A percentile compares a stretch with the other conserved stretches of the same genome.
Evolutionary conservation across 331 rosid genomes (phyloP).

Genomic region (Prunus yedoensis): DNA sequence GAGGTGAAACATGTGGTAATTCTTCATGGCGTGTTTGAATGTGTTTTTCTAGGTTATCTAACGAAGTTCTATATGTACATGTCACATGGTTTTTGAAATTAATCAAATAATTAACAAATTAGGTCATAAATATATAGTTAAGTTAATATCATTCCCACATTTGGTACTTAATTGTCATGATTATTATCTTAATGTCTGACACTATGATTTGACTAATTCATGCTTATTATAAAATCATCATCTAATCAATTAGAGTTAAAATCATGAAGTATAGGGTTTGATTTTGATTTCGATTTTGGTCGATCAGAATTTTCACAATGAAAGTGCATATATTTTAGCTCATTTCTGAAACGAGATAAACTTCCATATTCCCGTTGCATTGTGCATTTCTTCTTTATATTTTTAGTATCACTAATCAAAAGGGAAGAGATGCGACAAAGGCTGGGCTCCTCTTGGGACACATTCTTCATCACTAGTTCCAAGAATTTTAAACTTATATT

Average conservation of each 20-base stretch:
- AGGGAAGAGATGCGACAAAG: too few relatives aligned
- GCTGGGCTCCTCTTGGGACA: neutral
- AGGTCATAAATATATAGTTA: neutral
- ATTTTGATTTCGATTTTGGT: too few relatives aligned
- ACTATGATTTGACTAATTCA: neutral
- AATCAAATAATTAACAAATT: neutral
- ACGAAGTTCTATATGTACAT: neutral
- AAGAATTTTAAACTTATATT: slow-evolving; percentile 5
- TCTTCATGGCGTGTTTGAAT: slow-evolving; percentile 15
- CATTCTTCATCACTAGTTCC: neutral
- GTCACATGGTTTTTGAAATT: slow-evolving; percentile 14
- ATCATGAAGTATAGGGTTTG: neutral
- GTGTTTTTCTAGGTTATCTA: slow-evolving; percentile 21
- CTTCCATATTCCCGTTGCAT: too few relatives aligned
- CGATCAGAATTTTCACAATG: too few relatives aligned
- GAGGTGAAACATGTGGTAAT: slow-evolving; percentile 30
- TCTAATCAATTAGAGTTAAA: neutral
- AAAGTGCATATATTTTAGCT: too few relatives aligned
- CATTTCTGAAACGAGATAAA: too few relatives aligned
- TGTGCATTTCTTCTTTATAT: too few relatives aligned
- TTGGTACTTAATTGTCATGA: neutral
- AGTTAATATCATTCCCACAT: slow-evolving; percentile 2
- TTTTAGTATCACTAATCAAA: too few relatives aligned
- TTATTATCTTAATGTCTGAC: neutral
- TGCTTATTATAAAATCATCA: neutral